These are phyloP conservation scores for Antitrichia curtipendula DNA, from an alignment of 225 moss, liverwort and hornwort genomes.

Conservation along the genomic window DNA sequence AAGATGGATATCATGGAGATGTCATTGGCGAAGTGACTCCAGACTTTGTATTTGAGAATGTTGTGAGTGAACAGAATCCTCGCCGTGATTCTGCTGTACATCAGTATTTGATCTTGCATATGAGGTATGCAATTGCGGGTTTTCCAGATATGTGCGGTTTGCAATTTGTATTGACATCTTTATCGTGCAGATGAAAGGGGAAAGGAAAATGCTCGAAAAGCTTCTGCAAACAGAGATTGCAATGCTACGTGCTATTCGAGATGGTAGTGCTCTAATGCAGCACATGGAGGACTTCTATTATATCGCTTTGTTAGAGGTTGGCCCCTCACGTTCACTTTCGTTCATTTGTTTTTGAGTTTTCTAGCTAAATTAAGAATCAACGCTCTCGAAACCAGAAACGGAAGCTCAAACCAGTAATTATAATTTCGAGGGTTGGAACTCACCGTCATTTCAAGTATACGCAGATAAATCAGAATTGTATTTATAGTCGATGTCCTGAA, in stretches of 20 bases:
- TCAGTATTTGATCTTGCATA: neutral
- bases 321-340: neutral
- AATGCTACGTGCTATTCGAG: constrained; percentile 72
- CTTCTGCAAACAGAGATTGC: constrained; percentile 71
- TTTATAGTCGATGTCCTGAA: neutral
- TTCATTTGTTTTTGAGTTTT: neutral
- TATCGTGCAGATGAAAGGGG: constrained; percentile 65
- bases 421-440: neutral
- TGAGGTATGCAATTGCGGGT: neutral
- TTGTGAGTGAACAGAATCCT: constrained; percentile 33
- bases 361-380: neutral
- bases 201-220: constrained; percentile 60
- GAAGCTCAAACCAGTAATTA: neutral
- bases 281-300: constrained; percentile 97
- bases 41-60: constrained; percentile 45
- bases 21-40: constrained; percentile 79
- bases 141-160: neutral
- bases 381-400: neutral
- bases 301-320: constrained; percentile 68
- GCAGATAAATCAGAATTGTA: neutral
- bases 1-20: constrained; percentile 78
- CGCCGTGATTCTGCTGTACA: neutral
- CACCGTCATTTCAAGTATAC: neutral
- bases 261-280: constrained; percentile 90
- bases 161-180: neutral